Base-by-base conservation (phyloP, 225 moss, liverwort and hornwort species). In the Sphagnum contortum region DNA sequence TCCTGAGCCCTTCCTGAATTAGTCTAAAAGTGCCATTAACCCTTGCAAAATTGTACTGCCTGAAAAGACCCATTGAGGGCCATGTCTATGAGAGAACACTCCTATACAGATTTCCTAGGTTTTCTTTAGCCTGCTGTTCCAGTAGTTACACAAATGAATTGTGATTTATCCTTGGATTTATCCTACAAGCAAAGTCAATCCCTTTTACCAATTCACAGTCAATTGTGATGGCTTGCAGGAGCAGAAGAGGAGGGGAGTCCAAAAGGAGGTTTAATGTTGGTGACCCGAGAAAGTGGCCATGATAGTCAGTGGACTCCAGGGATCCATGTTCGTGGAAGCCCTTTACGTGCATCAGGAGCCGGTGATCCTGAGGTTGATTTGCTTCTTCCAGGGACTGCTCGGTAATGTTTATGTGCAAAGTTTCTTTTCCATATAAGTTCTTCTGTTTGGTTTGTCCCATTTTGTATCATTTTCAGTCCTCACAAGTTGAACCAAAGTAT, bases 241-340 rank as follows among this genome's bases (percentile, higher is more conserved):
- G 72, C 76, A 65, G 98, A 98, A 51, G 96, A 98, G 66, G 96
- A 96, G 72, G 93, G 89, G 93, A 83, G 89, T 67, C 82, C 89
- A 45, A 90, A 65, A 68, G 76, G 85, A 66, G 96, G 96, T 57
- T 69, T 93, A 68, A 78, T 98, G 50, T 76, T 93, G 75, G 91
- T 89, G 51, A 87, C 89, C 2, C 85, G 98, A 63, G 93, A 83
- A 56, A 65, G 68, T 70, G 75, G 81, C 59, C 76, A 72, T 57
- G 86, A 84, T 55, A 74, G 68, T 51, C 71, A 74, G 12, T 83
- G 73, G 68, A 83, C 74, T 45, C 85, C 85, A 66, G 98, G 98
- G 45, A 86, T 89, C 63, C 98, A 98, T 74, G 85, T 98, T 5
- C 87, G 98, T 60, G 98, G 98, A 59, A 98, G 96, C 74, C 91